These are phyloP conservation scores for Oryza australiensis DNA, from an alignment of 176 grass and related monocot genomes.

Conservation along the genomic window DNA sequence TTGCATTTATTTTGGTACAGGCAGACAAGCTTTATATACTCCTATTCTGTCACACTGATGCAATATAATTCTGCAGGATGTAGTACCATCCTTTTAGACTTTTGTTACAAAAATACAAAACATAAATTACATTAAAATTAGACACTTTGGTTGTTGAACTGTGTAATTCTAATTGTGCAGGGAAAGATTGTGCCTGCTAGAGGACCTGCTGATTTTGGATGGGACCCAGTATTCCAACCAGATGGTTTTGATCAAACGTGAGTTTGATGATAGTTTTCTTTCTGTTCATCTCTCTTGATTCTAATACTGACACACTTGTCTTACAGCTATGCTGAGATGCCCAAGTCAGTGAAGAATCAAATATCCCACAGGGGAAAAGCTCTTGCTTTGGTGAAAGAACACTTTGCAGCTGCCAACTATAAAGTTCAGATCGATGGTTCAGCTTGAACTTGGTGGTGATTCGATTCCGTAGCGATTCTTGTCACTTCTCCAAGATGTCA, in stretches of 20 bases:
- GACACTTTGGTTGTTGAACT: not conserved
- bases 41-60: not conserved
- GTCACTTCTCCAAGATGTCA: not conserved
- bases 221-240: slow-evolving; percentile 93
- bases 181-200: slow-evolving; percentile 80
- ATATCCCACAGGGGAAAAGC: slow-evolving; percentile 88
- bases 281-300: not conserved
- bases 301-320: not conserved
- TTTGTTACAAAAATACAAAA: not conserved
- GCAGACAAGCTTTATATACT: not conserved
- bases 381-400: slow-evolving; percentile 81
- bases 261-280: slow-evolving; percentile 5
- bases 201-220: slow-evolving; percentile 93
- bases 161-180: slow-evolving; percentile 44
- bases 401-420: slow-evolving; percentile 73
- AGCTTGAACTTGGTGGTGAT: slow-evolving; percentile 23
- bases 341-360: slow-evolving; percentile 89
- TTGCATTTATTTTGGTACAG: not conserved
- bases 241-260: slow-evolving; percentile 91
- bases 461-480: not conserved
- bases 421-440: slow-evolving; percentile 46
- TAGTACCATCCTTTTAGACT: not conserved
- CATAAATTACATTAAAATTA: not conserved
- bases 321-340: slow-evolving; percentile 88
- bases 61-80: not conserved